phyloP scores from a whole-genome alignment of 495 filamentous ascomycete genomes.

The Annulohypoxylon stygium region DNA sequence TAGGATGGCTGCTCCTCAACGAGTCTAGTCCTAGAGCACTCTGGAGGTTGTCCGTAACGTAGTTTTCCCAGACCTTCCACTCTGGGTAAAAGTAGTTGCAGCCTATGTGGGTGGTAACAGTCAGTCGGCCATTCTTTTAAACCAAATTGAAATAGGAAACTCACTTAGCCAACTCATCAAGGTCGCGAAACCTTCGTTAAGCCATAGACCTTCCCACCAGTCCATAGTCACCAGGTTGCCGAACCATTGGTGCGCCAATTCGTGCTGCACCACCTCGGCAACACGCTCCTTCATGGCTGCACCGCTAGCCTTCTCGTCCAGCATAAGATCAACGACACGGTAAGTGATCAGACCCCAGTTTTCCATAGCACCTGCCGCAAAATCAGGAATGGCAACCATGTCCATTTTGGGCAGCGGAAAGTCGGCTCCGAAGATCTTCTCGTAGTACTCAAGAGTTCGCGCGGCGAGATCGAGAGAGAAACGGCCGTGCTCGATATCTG shows the following conservation, averaged over 20 bases:
- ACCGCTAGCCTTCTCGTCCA: slow-evolving; percentile 91
- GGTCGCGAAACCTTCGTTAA: slow-evolving; percentile 98
- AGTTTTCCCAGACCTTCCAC: slow-evolving; percentile 99
- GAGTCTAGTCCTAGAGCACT: slow-evolving; percentile 89
- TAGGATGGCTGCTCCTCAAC: slow-evolving; percentile 93
- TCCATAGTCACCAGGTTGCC: slow-evolving; percentile 99
- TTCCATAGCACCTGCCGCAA: slow-evolving; percentile 95
- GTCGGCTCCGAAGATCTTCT: slow-evolving; percentile 78
- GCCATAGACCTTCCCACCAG: slow-evolving; percentile 98
- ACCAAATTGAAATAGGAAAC: slow-evolving; percentile 16
- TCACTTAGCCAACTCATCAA: slow-evolving; percentile 71
- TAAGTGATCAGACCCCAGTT: slow-evolving; percentile 99
- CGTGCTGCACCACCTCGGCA: slow-evolving; percentile 95
- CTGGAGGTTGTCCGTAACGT: slow-evolving; percentile 92
- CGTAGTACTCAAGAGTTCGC: slow-evolving; percentile 77
- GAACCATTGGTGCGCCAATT: slow-evolving; percentile 99
- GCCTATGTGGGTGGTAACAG: slow-evolving; percentile 64
- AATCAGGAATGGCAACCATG: slow-evolving; percentile 97
- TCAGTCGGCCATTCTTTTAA: slow-evolving; percentile 25
- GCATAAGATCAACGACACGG: slow-evolving; percentile 88
- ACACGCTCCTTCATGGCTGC: slow-evolving; percentile 94
- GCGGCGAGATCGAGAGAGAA: slow-evolving; percentile 79
- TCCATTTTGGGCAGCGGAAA: slow-evolving; percentile 92
- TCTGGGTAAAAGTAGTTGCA: slow-evolving; percentile 92
- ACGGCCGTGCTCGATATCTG: slow-evolving; percentile 73